Evolutionary conservation across 176 grass and related monocot genomes (phyloP), one percentile per base, ranked within the genome.

Genomic region (Dendrocalamus sinicus): DNA sequence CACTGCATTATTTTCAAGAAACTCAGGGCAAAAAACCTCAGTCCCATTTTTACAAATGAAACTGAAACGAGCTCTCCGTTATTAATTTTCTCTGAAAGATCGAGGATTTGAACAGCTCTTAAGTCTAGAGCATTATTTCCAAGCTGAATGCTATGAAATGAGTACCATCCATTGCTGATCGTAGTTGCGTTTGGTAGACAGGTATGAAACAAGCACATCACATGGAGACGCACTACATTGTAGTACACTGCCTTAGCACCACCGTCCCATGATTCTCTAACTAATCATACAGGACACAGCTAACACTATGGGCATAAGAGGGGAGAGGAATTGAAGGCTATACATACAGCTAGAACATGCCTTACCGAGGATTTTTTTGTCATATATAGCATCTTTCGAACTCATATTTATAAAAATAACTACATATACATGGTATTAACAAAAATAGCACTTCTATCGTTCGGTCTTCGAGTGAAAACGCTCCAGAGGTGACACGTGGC

Each of bases 381-480:
- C 32, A 4, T 35, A 35, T 35, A 35, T 35, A 35, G 32, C 32
- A 1, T 4, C 2, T 32, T 3, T 32, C 2, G 32, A 32, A 32
- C 30, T 32, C 1, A 0, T 4, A 35, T 35, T 35, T 4, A 35
- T 35, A 3, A 35, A 35, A 35, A 35, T 35, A 35, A 35, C 32
- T 4, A 4, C 4, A 4, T 35, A 4, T 35, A 35, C 32, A 0
- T 35, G 3, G 0, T 35, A 35, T 35, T 35, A 0, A 35, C 3
- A 35, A 35, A 35, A 35, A 35, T 4, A 35, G 3, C 32, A 1
- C 32, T 35, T 35, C 3, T 35, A 1, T 35, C 32, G 3, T 35
- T 1, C 32, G 3, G 3, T 35, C 32, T 4, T 3, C 3, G 3
- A 4, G 32, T 3, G 32, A 4, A 2, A 35, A 3, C 32, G 0